phyloP scores from a whole-genome alignment of 768 basidiomycete species.

The Suillus discolor region DNA sequence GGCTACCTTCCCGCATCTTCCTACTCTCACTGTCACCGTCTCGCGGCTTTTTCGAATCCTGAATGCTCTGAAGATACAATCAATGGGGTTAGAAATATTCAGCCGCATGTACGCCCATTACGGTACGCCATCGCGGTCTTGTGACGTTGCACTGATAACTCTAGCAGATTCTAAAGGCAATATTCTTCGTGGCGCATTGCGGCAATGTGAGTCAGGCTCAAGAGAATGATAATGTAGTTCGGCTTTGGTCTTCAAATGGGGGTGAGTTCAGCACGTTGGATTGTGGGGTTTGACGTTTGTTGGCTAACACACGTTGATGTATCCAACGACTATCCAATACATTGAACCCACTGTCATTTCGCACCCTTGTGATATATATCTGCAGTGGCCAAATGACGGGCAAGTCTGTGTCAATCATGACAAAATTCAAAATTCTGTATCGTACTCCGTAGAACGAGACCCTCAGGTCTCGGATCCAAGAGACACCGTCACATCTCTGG shows the following conservation, averaged over 20 bases:
- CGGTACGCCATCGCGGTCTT: background rate
- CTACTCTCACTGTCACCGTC: no score
- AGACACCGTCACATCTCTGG: conserved; percentile 32
- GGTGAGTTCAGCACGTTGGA: background rate
- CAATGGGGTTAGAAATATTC: background rate
- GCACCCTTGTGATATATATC: conserved; percentile 54
- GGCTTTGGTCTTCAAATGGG: background rate
- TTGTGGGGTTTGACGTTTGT: background rate
- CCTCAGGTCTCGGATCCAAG: conserved; percentile 57
- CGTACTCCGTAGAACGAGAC: background rate
- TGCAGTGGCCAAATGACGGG: conserved; percentile 77
- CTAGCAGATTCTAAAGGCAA: background rate
- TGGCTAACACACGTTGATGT: background rate
- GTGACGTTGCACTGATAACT: background rate
- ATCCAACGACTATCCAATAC: background rate
- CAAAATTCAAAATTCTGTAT: conserved; percentile 27
- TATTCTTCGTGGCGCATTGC: background rate
- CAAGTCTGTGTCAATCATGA: conserved; percentile 71
- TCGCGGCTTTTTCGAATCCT: no score
- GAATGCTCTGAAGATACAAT: background rate
- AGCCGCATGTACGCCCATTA: background rate
- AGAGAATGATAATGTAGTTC: background rate
- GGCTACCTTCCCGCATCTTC: no score
- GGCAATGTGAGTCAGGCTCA: background rate
- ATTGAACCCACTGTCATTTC: conserved; percentile 58